These are phyloP conservation scores for Caryopteris hybrid DNA, from an alignment of 305 asterid species.

Conservation along the genomic window DNA sequence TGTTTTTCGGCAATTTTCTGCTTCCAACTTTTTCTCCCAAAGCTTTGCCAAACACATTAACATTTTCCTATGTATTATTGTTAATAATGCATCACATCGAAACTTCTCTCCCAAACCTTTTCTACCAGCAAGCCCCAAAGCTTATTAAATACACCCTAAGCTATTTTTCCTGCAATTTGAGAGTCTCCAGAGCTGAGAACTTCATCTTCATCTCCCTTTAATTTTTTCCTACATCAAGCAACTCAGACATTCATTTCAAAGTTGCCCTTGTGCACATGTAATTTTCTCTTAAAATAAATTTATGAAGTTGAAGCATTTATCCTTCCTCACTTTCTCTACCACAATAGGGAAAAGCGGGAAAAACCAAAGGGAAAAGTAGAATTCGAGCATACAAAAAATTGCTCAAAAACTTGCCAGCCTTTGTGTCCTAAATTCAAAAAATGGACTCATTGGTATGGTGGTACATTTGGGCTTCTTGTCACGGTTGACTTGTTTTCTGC, in stretches of 20 bases:
- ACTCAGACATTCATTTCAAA: not conserved
- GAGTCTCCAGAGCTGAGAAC: not conserved
- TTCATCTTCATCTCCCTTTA: not conserved
- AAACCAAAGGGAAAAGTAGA: no score
- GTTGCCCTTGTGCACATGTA: not conserved
- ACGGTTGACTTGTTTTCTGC: slow-evolving; percentile 12
- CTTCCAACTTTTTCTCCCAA: not conserved
- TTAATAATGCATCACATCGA: not conserved
- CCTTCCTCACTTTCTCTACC: not conserved
- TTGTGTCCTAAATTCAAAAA: not conserved
- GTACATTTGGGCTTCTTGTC: slow-evolving; percentile 5
- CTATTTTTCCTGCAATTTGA: not conserved
- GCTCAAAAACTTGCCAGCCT: not conserved
- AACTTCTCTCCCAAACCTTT: not conserved
- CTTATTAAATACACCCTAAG: not conserved
- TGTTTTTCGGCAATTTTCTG: no score
- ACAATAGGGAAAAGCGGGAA: not conserved
- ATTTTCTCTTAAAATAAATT: not conserved
- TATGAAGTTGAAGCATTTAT: not conserved
- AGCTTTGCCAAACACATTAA: not conserved
- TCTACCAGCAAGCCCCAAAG: not conserved
- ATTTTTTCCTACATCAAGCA: not conserved
- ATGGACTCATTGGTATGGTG: no score
- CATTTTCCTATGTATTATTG: not conserved
- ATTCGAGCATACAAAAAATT: not conserved